phyloP scores from a whole-genome alignment of 768 basidiomycete genomes.

The Lyophyllum semitale region DNA sequence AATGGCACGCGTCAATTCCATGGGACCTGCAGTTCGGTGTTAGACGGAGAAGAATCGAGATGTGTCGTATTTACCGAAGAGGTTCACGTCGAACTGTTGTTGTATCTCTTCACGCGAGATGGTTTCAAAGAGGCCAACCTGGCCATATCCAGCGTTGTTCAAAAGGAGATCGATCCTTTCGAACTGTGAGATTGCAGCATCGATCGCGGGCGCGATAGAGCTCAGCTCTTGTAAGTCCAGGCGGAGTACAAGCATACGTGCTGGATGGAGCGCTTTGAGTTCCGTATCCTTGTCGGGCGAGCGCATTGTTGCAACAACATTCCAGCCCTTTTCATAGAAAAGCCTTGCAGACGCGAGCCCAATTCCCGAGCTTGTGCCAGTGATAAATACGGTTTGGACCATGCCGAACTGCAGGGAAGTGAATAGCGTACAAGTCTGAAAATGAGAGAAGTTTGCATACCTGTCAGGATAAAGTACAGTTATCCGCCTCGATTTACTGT shows the following conservation, averaged over 20 bases:
- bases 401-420: too few relatives aligned
- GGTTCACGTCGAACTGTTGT: not conserved
- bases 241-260: not conserved
- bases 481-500: too few relatives aligned
- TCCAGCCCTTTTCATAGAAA: conserved; percentile 1
- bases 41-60: not conserved
- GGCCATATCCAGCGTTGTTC: not conserved
- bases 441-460: too few relatives aligned
- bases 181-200: not conserved
- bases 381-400: not conserved
- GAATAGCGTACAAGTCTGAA: too few relatives aligned
- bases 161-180: not conserved
- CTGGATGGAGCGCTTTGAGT: not conserved
- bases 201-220: not conserved
- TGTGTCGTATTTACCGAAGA: not conserved
- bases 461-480: too few relatives aligned
- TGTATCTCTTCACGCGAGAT: not conserved
- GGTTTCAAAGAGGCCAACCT: not conserved
- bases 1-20: not conserved
- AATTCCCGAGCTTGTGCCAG: conserved; percentile 1
- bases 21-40: not conserved
- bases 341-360: not conserved
- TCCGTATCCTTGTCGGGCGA: not conserved
- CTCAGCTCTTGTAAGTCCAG: not conserved
- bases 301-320: conserved; percentile 3